Evolutionary conservation across 2,329 filamentous ascomycete genomes (phyloP).

Genomic region (Tolypocladium inflatum): DNA sequence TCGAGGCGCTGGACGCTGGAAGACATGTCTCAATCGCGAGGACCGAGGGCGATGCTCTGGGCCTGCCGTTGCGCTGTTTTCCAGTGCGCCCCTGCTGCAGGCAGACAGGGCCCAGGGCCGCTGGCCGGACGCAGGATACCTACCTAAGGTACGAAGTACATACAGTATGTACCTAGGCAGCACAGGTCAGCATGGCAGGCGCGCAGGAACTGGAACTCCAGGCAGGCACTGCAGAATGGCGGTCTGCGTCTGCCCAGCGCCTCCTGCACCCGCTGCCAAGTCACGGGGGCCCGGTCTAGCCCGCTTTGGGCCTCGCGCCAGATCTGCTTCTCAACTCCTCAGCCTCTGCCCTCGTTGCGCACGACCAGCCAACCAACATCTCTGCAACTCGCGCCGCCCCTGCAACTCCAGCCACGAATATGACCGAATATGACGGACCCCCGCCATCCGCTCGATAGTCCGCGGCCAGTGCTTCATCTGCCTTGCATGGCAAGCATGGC

Average conservation of each 20-base stretch:
- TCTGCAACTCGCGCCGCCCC: background rate
- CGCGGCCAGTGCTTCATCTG: slow-evolving; percentile 1
- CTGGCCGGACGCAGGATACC: background rate
- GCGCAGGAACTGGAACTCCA: background rate
- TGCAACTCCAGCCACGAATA: background rate
- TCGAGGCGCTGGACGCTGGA: background rate
- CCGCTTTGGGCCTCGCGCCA: background rate
- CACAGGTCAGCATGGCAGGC: background rate
- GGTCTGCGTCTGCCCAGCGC: background rate
- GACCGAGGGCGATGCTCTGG: background rate
- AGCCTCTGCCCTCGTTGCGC: background rate
- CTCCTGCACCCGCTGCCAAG: background rate
- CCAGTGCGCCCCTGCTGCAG: background rate
- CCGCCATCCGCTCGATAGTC: background rate
- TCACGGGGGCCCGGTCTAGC: background rate
- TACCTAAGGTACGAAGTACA: background rate
- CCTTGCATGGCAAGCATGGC: background rate
- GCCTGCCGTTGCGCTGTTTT: background rate
- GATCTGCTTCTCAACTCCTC: background rate
- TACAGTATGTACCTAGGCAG: background rate
- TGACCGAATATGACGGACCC: background rate
- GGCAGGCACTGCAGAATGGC: background rate
- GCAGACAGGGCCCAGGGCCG: background rate
- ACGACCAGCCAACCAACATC: background rate
- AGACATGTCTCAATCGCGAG: background rate